Conservation (phyloP, 495 filamentous ascomycete species). For the Aspergillus sparsus region DNA sequence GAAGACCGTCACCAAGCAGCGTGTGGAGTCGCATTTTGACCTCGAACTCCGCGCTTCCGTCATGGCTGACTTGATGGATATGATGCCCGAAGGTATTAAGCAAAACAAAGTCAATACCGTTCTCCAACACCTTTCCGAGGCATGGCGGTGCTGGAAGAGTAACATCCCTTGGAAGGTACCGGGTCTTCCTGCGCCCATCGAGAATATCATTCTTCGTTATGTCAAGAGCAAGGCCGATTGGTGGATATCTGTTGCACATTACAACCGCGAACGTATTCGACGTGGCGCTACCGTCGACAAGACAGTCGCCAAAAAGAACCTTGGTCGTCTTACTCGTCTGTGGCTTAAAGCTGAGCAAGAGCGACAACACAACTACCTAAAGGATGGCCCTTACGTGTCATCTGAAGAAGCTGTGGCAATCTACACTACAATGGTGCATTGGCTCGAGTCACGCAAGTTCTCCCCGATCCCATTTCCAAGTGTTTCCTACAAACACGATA, state of each 20-base stretch:
- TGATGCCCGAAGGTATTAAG: constrained; percentile 99
- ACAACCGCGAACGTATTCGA: constrained; percentile 95
- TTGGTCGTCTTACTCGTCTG: constrained; percentile 88
- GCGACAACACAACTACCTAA: constrained; percentile 98
- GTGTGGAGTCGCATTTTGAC: constrained; percentile 98
- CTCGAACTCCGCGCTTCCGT: constrained; percentile 96
- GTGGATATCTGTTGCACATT: constrained; percentile 99
- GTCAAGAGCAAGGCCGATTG: constrained; percentile 99
- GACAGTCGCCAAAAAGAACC: constrained; percentile 98
- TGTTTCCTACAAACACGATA: constrained; percentile 99
- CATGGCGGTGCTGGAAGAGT: constrained; percentile 99
- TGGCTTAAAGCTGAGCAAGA: constrained; percentile 99
- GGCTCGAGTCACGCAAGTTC: constrained; percentile 97
- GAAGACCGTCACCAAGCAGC: constrained; percentile 98
- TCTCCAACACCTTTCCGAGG: constrained; percentile 94
- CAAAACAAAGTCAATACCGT: constrained; percentile 99
- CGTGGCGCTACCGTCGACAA: constrained; percentile 97
- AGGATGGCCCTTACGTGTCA: constrained; percentile 97
- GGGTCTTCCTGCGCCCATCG: constrained; percentile 91
- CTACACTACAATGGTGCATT: constrained; percentile 98
- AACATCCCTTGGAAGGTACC: constrained; percentile 99
- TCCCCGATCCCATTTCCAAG: constrained; percentile 99
- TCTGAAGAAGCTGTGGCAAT: constrained; percentile 98
- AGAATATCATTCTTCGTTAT: constrained; percentile 97
- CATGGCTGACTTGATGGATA: constrained; percentile 99